Base-by-base conservation (phyloP, 1,284 basidiomycete species). In the Puccinia sorghi region DNA sequence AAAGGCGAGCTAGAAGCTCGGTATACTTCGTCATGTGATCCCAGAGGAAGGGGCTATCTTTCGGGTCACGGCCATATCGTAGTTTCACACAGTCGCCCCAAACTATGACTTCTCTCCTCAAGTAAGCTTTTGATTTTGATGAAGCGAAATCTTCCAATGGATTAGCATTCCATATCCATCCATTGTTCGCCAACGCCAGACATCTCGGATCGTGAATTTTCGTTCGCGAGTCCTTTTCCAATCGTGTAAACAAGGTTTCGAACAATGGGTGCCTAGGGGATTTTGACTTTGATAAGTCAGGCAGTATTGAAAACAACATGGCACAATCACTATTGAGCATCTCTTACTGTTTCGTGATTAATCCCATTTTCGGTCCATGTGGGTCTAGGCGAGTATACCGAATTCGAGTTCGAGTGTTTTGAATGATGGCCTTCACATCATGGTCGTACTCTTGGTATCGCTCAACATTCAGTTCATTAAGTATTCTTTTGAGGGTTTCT, bases 51-150 rank as follows among this genome's bases (percentile, higher is more conserved):
- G 94, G 94, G 84, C 95, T 97, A 81, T 92, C 91, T 3, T 88
- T 86, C 0, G 91, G 90, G 2, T 88, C 87, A 9, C 88, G 86
- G 17, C 94, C 96, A 83, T 97, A 99, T 56, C 95, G 92, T 63
- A 98, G 89, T 85, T 99, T 99, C 83, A 98, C 96, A 84, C 96
- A 98, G 85, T 99, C 97, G 57, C 91, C 90, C 96, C 96, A 99
- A 22, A 91, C 93, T 82, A 99, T 98, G 69, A 99, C 93, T 85
- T 97, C 93, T 72, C 96, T 91, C 41, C 94, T 90, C 66, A 98
- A 88, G 85, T 99, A 99, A 0, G 94, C 92, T 84, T 96, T 96
- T n/a, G 95, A 98, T 0, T 92, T 91, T 67, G 89, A 89, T n/a
- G 93, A 89, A 11, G 95, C 96, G 86, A 99, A 99, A 86, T 98